Evolutionary conservation across 495 filamentous ascomycete genomes (phyloP).

Genomic region (Podospora australis): DNA sequence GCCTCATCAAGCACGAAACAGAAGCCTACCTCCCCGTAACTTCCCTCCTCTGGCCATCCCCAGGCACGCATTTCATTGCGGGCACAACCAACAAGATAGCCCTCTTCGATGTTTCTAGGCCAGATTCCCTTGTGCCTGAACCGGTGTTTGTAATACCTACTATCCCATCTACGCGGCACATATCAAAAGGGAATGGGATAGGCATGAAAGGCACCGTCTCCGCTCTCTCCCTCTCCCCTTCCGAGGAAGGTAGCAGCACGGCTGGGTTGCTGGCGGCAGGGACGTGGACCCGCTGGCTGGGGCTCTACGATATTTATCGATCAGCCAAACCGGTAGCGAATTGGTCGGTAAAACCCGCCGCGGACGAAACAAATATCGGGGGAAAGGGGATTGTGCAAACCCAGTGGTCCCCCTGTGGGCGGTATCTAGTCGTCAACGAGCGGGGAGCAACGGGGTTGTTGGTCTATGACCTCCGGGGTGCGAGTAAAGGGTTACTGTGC

Average conservation of each 20-base stretch:
- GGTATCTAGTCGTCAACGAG: conserved; percentile 84
- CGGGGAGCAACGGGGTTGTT: conserved; percentile 65
- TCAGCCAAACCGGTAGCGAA: conserved; percentile 57
- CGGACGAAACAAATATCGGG: conserved; percentile 33
- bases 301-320: conserved; percentile 66
- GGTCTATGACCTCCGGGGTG: conserved; percentile 78
- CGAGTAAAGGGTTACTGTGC: conserved; percentile 55
- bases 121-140: conserved; percentile 40
- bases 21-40: conserved; percentile 73
- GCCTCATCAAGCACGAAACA: conserved; percentile 63
- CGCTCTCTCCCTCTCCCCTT: conserved; percentile 44
- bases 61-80: conserved; percentile 59
- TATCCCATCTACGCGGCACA: conserved; percentile 66
- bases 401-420: conserved; percentile 76
- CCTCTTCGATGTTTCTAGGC: conserved; percentile 67
- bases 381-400: conserved; percentile 71
- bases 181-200: conserved; percentile 59
- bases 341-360: conserved; percentile 48
- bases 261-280: conserved; percentile 67
- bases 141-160: conserved; percentile 62
- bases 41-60: conserved; percentile 61
- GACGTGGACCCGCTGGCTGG: conserved; percentile 70
- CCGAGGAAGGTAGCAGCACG: conserved; percentile 2
- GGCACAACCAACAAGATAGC: conserved; percentile 69
- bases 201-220: conserved; percentile 83